A percentile compares a stretch with the other conserved stretches of the same genome.
These are phyloP conservation scores for Debaryomyces hansenii DNA, from an alignment of 805 yeast genomes.

Conservation along the genomic window DNA sequence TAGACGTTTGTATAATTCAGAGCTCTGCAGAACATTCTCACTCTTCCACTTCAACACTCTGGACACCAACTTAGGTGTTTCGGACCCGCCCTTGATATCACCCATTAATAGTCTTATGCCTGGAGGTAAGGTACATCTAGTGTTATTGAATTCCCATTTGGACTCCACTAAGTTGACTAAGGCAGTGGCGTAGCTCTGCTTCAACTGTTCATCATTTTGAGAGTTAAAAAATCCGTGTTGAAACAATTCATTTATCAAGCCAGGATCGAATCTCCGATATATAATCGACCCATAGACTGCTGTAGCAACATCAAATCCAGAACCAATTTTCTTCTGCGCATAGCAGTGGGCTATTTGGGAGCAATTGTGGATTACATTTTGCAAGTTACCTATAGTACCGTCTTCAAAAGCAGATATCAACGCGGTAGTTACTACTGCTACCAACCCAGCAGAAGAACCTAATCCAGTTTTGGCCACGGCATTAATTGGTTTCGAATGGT, in stretches of 20 bases:
- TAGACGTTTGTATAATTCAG: constrained; percentile 52
- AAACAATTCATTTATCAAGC: constrained; percentile 39
- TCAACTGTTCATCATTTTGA: background rate
- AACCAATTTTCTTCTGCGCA: constrained; percentile 94
- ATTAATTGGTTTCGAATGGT: constrained; percentile 59
- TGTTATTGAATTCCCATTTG: constrained; percentile 63
- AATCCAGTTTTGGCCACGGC: constrained; percentile 91
- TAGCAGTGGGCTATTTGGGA: constrained; percentile 89
- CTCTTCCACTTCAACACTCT: constrained; percentile 72
- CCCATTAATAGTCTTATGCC: constrained; percentile 82
- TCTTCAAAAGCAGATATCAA: constrained; percentile 49
- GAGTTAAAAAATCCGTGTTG: constrained; percentile 25
- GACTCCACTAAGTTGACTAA: constrained; percentile 40
- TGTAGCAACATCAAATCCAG: constrained; percentile 96
- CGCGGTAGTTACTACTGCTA: constrained; percentile 74
- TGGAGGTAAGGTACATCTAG: constrained; percentile 63
- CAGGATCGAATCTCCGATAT: constrained; percentile 74
- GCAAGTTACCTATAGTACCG: constrained; percentile 25
- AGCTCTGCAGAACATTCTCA: constrained; percentile 49
- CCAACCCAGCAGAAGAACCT: constrained; percentile 95
- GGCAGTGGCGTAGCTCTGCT: constrained; percentile 8
- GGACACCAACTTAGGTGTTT: constrained; percentile 87
- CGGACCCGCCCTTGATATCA: constrained; percentile 89
- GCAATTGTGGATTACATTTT: constrained; percentile 64
- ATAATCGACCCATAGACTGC: constrained; percentile 89